These are phyloP conservation scores for Erodium trifolium DNA, from an alignment of 441 rosid genomes.

Conservation along the genomic window DNA sequence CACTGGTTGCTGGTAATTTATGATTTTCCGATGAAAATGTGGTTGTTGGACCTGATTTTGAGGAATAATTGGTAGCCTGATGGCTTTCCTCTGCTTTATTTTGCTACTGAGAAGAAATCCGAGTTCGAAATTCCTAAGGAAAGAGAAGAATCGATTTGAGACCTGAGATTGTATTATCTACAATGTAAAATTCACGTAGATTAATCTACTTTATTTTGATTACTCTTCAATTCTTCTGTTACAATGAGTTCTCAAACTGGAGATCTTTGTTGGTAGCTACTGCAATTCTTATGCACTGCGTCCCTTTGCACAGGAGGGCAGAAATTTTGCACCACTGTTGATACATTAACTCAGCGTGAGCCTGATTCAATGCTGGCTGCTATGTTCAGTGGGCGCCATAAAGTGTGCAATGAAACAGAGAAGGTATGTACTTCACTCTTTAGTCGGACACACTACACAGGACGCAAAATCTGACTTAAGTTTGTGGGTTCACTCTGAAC, in stretches of 20 bases:
- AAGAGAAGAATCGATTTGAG: background rate
- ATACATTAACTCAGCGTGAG: conserved; percentile 77
- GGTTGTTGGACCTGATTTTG: background rate
- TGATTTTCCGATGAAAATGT: background rate
- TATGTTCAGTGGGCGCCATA: conserved; percentile 84
- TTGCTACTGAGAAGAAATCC: conserved; percentile 5
- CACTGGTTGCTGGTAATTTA: background rate
- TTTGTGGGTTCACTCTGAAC: background rate
- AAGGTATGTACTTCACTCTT: conserved; percentile 29
- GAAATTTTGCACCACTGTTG: conserved; percentile 68
- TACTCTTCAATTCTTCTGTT: background rate
- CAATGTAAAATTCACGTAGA: background rate
- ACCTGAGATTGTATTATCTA: background rate
- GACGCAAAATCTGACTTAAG: background rate
- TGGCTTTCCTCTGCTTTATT: background rate
- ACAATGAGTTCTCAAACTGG: background rate
- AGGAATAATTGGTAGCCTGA: background rate
- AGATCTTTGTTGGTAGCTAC: background rate
- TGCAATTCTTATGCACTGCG: background rate
- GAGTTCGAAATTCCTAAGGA: background rate
- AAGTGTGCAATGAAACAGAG: conserved; percentile 42
- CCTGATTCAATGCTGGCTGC: conserved; percentile 96
- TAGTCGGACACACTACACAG: background rate
- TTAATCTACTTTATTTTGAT: background rate
- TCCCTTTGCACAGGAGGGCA: conserved; percentile 49